phyloP scores from a whole-genome alignment of 1,284 basidiomycete genomes.

The Puccinia coronata region DNA sequence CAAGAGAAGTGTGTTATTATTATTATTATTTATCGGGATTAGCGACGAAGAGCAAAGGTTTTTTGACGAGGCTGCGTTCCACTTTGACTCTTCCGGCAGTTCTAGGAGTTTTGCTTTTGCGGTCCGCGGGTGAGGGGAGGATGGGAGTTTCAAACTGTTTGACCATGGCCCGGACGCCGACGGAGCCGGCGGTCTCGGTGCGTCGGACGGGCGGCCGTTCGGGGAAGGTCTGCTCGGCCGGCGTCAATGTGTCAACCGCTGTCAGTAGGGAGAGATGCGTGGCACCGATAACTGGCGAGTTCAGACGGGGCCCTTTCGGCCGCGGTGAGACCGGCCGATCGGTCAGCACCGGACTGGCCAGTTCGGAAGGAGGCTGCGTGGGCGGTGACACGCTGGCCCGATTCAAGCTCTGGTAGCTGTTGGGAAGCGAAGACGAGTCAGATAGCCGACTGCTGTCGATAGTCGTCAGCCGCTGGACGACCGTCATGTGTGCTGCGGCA shows the following conservation, averaged over 20 bases:
- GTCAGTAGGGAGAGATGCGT: neutral
- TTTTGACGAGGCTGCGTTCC: conserved; percentile 39
- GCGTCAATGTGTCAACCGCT: neutral
- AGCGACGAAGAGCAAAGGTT: conserved; percentile 46
- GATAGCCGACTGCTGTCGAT: conserved; percentile 29
- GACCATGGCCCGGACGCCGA: conserved; percentile 42
- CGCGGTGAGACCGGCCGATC: conserved; percentile 10
- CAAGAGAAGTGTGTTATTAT: neutral
- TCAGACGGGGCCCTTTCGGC: conserved; percentile 1
- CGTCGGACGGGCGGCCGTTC: neutral
- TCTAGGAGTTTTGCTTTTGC: neutral
- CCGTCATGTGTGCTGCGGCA: conserved; percentile 34
- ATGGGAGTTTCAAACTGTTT: conserved; percentile 30
- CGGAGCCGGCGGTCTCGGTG: conserved; percentile 22
- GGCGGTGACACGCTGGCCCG: neutral
- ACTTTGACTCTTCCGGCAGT: conserved; percentile 25
- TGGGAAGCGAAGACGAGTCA: neutral
- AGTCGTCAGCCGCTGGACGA: conserved; percentile 20
- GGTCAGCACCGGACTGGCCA: neutral
- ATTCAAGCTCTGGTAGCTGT: neutral
- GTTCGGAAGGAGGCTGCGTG: neutral
- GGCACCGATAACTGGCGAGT: neutral
- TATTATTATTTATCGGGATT: conserved; percentile 42
- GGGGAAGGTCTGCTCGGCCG: neutral
- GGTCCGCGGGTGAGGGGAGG: neutral